phyloP scores from a whole-genome alignment of 2,329 filamentous ascomycete species.

The Colletotrichum sp. region DNA sequence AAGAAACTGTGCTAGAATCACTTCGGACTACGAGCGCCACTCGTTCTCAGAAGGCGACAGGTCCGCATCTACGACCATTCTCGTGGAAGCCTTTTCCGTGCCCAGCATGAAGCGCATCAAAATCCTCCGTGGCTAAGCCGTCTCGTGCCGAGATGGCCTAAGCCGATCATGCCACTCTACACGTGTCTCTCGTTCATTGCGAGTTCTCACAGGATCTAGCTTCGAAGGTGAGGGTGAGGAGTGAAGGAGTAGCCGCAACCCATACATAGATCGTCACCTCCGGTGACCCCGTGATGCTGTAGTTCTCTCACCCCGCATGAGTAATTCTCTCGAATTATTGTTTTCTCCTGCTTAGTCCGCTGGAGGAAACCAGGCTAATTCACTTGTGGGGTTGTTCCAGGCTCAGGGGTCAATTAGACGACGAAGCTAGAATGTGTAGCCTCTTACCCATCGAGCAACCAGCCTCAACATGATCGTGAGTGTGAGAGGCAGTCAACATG shows the following conservation, averaged over 20 bases:
- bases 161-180: neutral
- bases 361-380: neutral
- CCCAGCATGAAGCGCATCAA: neutral
- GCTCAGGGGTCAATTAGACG: neutral
- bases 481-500: neutral
- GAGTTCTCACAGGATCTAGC: neutral
- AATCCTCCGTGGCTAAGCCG: neutral
- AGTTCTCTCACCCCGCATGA: neutral
- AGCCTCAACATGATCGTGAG: neutral
- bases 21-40: neutral
- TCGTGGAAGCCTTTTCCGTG: neutral
- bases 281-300: neutral
- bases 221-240: neutral
- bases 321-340: neutral
- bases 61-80: neutral
- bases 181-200: neutral
- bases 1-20: neutral
- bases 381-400: neutral
- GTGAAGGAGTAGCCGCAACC: neutral
- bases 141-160: neutral
- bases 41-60: neutral
- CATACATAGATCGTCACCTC: neutral
- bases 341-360: neutral
- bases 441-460: neutral
- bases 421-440: neutral